Base-by-base conservation (phyloP, 1,284 basidiomycete species). In the Bjerkandera adusta region DNA sequence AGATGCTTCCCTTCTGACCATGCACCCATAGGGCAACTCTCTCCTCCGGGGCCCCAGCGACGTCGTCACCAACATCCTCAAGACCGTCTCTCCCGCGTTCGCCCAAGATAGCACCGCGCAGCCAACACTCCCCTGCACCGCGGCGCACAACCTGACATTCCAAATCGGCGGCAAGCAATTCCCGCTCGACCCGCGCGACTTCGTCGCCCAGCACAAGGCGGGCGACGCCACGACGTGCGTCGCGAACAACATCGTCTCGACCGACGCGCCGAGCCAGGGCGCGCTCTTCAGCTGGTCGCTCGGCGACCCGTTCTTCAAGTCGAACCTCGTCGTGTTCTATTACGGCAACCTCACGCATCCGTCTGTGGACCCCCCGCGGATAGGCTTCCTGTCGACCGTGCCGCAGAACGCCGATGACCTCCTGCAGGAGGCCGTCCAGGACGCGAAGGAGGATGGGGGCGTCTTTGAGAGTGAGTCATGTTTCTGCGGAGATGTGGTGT, bases 381-480 rank as follows among this genome's bases (percentile, higher is more conserved):
- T 89, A 44, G 85, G 85, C 7, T 74, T 89, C 48, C 57, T 83
- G 33, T 86, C 83, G 8, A 83, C 80, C 1, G 81, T 88, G 2
- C 80, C 82, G 1, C 29, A 53, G 12, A 70, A 83, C 54, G 81
- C 80, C 3, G 60, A 50, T 24, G 61, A 65, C 2, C 57, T 62
- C 38, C 61, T 81, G 36, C 56, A 61, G 45, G 57, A 62, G 4
- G 76, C 73, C 0, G 68, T 78, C 1, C 44, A 55, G 2, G 55
- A 61, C 12, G 79, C 79, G 0, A 47, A 58, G 40, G 51, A 60
- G 21, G 61, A 62, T 32, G 66, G 65, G 18, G 69, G 68, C 18
- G 66, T 67, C 36, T 76, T 79, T 49, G 66, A 70, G 21, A 64
- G 76, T 76, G 48, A 38, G 63, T 57, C 44, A 35, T 34, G 11